Evolutionary conservation across 129 eudicot species (phyloP), one percentile per base, ranked within the genome.

Genomic region (Centrapalus pauciflorus): DNA sequence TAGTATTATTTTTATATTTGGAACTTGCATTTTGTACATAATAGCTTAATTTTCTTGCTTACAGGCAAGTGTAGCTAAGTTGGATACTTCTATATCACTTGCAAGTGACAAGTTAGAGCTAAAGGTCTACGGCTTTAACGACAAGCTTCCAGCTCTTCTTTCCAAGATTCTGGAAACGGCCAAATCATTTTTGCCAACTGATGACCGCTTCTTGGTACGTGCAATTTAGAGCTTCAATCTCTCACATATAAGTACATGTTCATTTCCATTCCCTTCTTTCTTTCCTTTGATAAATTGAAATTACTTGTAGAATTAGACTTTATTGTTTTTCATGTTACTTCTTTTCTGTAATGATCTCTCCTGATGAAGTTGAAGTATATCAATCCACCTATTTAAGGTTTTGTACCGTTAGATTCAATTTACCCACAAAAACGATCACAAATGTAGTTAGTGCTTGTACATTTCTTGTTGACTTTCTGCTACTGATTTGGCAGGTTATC

Each of bases 61-160:
- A 77, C 76, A 93, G 98, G 98, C 98, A 34, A 81, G 95, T 76
- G 88, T 88, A 62, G 95, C 98, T 16, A 93, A 93, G 79, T 72
- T 93, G 64, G 96, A 93, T 73, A 93, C 92, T 77, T 93, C 96
- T 66, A 78, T 93, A 63, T 93, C 98, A 65, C 83, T 88, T 59
- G 73, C 60, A 46, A 81, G 92, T 61, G 98, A 93, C 77, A 93
- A 86, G 80, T 66, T 93, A 75, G 96, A 93, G 85, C 77, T 93
- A 17, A 93, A 93, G 85, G 85, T 88, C 13, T 93, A 88, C 61
- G 98, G 96, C 63, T 93, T 86, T 79, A 93, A 85, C 80, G 96
- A 93, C 72, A 88, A 88, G 86, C 98, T 93, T 73, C 87, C 92
- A 26, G 87, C 86, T 71, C 91, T 93, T 66, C 71, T 93, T 72